phyloP scores from a whole-genome alignment of 129 eudicot genomes.

The Dittrichia graveolens region DNA sequence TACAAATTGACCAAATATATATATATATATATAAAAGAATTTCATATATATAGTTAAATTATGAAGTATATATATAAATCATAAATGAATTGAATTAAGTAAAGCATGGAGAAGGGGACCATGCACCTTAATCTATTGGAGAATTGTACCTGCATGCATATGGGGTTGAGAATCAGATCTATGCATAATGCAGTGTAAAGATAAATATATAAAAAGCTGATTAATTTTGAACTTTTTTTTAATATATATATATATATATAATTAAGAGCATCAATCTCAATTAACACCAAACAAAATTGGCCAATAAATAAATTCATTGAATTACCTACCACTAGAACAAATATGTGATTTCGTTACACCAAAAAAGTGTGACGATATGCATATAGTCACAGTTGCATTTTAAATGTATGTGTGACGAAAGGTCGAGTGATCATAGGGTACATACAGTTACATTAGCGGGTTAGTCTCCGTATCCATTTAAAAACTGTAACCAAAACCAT shows the following conservation, averaged over 20 bases:
- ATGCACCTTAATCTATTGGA: not conserved
- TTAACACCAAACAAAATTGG: slow-evolving; percentile 27
- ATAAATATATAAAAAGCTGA: not conserved
- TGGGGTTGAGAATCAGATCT: slow-evolving; percentile 3
- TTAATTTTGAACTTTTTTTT: not conserved
- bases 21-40: not conserved
- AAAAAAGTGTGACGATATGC: no score
- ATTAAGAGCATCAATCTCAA: slow-evolving; percentile 31
- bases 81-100: no score
- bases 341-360: no score
- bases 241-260: no score
- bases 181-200: slow-evolving; percentile 6
- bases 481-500: no score
- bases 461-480: no score
- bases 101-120: no score
- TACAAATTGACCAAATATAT: no score
- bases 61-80: not conserved
- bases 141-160: not conserved
- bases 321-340: slow-evolving; percentile 4
- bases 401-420: no score
- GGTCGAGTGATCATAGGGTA: no score
- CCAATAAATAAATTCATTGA: not conserved
- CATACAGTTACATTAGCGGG: no score
- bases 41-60: not conserved
- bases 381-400: no score